Conservation (phyloP, 2,329 filamentous ascomycete genomes). For the Triangularia verruculosa region DNA sequence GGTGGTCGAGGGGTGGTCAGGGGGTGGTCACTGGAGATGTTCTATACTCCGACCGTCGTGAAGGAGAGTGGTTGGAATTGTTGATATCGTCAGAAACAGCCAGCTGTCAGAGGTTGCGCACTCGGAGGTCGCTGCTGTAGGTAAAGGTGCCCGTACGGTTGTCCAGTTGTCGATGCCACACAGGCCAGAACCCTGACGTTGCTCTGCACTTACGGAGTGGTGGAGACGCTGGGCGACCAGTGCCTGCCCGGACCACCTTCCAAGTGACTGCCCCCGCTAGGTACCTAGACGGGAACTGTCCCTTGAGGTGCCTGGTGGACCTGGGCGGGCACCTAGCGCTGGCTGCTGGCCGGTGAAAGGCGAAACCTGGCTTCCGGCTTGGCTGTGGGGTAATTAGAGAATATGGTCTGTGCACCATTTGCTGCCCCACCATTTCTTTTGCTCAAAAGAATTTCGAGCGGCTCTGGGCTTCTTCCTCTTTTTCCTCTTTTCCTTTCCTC, state of each 20-base stretch:
- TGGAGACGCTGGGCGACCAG: no score
- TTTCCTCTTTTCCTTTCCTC: conserved; percentile 40
- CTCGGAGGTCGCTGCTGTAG: not conserved
- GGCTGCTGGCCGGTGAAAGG: conserved; percentile 14
- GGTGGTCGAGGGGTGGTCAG: not conserved
- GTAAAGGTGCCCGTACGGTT: no score
- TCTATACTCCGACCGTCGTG: no score
- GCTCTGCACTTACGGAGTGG: no score
- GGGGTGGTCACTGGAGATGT: not conserved
- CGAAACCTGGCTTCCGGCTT: conserved; percentile 24
- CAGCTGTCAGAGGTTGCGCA: not conserved
- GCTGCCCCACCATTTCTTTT: not conserved
- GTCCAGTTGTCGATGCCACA: no score
- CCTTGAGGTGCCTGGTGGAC: no score
- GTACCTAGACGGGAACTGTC: no score
- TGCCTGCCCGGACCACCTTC: no score
- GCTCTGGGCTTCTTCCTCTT: conserved; percentile 31
- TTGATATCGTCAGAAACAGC: not conserved
- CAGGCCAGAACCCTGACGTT: not conserved
- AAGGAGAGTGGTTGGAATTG: not conserved
- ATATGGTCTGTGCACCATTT: not conserved
- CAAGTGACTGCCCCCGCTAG: no score
- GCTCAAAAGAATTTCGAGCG: conserved; percentile 17
- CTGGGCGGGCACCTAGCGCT: no score
- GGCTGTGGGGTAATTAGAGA: conserved; percentile 15